These are phyloP conservation scores for Hapsidospora chrysogenum DNA, from an alignment of 495 filamentous ascomycete species.

Conservation along the genomic window DNA sequence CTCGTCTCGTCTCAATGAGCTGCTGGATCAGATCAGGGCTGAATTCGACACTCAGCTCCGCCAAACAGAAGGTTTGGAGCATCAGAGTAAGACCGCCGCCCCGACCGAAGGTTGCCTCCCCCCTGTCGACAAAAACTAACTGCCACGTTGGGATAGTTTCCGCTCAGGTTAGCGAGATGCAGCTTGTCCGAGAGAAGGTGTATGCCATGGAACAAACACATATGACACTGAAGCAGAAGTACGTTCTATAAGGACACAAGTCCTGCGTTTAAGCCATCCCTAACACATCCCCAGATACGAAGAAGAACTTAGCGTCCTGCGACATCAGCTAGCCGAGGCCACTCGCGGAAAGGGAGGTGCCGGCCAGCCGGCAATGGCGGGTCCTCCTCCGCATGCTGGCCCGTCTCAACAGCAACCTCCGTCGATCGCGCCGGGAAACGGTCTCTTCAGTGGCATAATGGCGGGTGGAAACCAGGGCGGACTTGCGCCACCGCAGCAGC, in stretches of 20 bases:
- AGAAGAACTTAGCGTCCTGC: conserved; percentile 70
- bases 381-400: conserved; percentile 54
- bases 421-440: conserved; percentile 78
- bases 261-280: no score
- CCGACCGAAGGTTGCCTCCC: background rate
- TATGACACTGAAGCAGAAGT: conserved; percentile 79
- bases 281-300: conserved; percentile 75
- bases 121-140: no score
- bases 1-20: conserved; percentile 60
- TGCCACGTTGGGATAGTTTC: no score
- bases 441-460: conserved; percentile 93
- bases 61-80: conserved; percentile 67
- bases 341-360: conserved; percentile 43
- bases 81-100: conserved; percentile 56
- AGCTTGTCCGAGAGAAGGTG: conserved; percentile 79
- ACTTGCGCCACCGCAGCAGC: conserved; percentile 54
- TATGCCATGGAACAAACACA: conserved; percentile 82
- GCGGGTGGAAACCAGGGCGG: conserved; percentile 71
- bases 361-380: conserved; percentile 43
- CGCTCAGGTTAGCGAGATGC: conserved; percentile 79
- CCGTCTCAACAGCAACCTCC: conserved; percentile 60
- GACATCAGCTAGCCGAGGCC: conserved; percentile 64
- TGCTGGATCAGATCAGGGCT: conserved; percentile 73
- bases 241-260: conserved; percentile 12
- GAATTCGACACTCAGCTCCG: conserved; percentile 78